Evolutionary conservation across 495 filamentous ascomycete genomes (phyloP).

Genomic region (Aspergillus leporis): DNA sequence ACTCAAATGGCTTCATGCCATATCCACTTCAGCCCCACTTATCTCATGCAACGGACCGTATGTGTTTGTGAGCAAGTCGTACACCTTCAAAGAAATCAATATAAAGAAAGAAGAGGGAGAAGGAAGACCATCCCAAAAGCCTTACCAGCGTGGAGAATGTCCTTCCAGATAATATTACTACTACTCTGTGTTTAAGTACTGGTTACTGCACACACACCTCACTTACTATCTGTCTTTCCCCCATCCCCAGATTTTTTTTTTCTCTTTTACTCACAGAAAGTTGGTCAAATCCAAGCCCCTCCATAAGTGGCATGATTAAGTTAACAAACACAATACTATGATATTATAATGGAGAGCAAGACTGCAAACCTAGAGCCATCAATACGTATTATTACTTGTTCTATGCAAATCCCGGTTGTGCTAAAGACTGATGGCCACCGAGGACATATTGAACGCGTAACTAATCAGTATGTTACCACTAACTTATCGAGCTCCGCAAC

Average conservation of each 20-base stretch:
- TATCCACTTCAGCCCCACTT: constrained; percentile 23
- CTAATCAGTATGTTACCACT: not conserved
- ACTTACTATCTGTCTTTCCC: no score
- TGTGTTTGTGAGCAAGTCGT: constrained; percentile 9
- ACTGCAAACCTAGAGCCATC: no score
- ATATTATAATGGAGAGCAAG: no score
- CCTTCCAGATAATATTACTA: no score
- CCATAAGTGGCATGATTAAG: not conserved
- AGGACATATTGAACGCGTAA: not conserved
- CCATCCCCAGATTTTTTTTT: no score
- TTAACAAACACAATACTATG: no score
- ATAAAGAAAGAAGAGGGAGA: not conserved
- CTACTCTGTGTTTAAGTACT: no score
- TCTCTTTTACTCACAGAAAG: no score
- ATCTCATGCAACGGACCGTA: constrained; percentile 35
- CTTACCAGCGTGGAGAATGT: no score
- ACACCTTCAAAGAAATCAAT: not conserved
- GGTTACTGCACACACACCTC: no score
- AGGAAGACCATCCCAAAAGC: no score
- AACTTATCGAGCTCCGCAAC: constrained; percentile 4
- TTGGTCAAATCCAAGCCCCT: not conserved
- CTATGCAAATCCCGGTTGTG: not conserved
- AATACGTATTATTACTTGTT: not conserved
- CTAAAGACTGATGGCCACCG: not conserved
- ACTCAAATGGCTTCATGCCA: constrained; percentile 11